These are phyloP conservation scores for Fusarium clavum DNA, from an alignment of 2,329 filamentous ascomycete genomes.

Conservation along the genomic window DNA sequence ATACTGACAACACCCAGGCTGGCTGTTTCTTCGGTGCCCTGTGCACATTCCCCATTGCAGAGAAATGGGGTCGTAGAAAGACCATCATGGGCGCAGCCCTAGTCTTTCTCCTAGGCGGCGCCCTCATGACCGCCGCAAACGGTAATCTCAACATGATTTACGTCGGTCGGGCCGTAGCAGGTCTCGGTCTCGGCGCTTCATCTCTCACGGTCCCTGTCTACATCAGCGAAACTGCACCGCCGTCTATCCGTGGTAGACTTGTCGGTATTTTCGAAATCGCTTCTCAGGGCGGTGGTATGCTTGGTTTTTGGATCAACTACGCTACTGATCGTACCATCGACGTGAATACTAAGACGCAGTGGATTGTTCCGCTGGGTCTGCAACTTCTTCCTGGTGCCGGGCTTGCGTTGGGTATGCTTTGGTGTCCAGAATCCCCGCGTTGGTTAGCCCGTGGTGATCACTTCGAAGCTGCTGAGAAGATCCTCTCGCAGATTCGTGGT, in stretches of 20 bases:
- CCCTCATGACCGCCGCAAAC: conserved; percentile 50
- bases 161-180: conserved; percentile 62
- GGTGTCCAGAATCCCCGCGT: conserved; percentile 70
- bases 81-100: conserved; percentile 58
- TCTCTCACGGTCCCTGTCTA: conserved; percentile 61
- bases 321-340: conserved; percentile 45
- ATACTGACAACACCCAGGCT: conserved; percentile 24
- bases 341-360: conserved; percentile 52
- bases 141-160: conserved; percentile 56
- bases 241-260: conserved; percentile 62
- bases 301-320: conserved; percentile 57
- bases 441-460: conserved; percentile 69
- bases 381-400: conserved; percentile 67
- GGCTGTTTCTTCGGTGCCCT: conserved; percentile 57
- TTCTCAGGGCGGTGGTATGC: conserved; percentile 49
- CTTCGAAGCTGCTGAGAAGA: conserved; percentile 60
- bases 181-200: conserved; percentile 63
- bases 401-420: conserved; percentile 64
- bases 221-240: conserved; percentile 58
- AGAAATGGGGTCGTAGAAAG: conserved; percentile 59
- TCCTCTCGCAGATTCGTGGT: conserved; percentile 51
- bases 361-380: conserved; percentile 68
- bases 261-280: conserved; percentile 63
- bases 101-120: conserved; percentile 55
- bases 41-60: conserved; percentile 59